Evolutionary conservation across 495 filamentous ascomycete species (phyloP).

Genomic region (Daldinia childiae): DNA sequence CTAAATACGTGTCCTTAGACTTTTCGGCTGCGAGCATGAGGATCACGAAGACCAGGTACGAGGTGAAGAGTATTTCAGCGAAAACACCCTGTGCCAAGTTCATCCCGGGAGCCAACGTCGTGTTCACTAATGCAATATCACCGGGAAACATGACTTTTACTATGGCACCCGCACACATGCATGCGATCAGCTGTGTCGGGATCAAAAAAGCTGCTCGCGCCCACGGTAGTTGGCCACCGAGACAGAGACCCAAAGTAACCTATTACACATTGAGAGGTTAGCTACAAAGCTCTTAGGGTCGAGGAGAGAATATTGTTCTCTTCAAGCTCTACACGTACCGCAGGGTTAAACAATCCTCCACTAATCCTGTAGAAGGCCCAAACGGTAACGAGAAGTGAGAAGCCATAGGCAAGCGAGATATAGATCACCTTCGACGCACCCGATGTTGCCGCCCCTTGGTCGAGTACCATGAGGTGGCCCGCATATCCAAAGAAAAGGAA

Average conservation of each 20-base stretch:
- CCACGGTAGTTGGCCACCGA: slow-evolving; percentile 59
- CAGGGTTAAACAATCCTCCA: slow-evolving; percentile 73
- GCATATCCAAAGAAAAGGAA: slow-evolving; percentile 64
- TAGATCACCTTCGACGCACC: slow-evolving; percentile 37
- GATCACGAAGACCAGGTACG: slow-evolving; percentile 74
- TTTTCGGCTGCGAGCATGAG: slow-evolving; percentile 82
- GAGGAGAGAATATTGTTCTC: not conserved
- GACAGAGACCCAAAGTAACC: too few relatives aligned
- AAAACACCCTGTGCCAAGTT: slow-evolving; percentile 71
- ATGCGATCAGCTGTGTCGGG: slow-evolving; percentile 62
- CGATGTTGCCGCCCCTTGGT: slow-evolving; percentile 39
- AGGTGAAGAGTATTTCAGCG: slow-evolving; percentile 80
- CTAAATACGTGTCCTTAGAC: slow-evolving; percentile 75
- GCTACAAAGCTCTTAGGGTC: not conserved
- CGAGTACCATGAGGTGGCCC: slow-evolving; percentile 47
- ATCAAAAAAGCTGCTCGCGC: slow-evolving; percentile 59
- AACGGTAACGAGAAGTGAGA: slow-evolving; percentile 70
- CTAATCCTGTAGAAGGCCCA: slow-evolving; percentile 74
- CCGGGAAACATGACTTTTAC: slow-evolving; percentile 64
- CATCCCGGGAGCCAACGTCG: slow-evolving; percentile 63
- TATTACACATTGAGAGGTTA: not conserved
- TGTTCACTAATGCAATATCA: slow-evolving; percentile 58
- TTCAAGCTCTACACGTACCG: slow-evolving; percentile 51
- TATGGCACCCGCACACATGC: slow-evolving; percentile 63
- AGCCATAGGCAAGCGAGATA: slow-evolving; percentile 58